Conservation (phyloP, 2,329 filamentous ascomycete genomes). For the Immersiporthe knoxdaviesiana region DNA sequence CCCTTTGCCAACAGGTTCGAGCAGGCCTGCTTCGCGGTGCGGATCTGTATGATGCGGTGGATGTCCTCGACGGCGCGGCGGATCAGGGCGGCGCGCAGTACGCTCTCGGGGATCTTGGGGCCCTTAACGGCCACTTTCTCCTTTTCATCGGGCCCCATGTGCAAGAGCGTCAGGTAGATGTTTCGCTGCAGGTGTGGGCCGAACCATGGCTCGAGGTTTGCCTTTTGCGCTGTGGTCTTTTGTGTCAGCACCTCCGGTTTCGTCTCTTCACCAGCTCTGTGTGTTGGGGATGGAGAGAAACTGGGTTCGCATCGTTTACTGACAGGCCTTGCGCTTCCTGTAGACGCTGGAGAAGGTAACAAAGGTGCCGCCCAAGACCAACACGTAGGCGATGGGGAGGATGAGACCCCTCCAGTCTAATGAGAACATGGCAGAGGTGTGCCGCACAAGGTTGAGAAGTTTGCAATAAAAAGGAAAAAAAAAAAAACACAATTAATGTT, state of each 20-base stretch:
- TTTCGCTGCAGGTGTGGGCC: slow-evolving; percentile 87
- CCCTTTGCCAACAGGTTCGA: slow-evolving; percentile 82
- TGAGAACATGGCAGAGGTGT: slow-evolving; percentile 49
- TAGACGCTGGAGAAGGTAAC: slow-evolving; percentile 93
- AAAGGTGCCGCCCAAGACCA: slow-evolving; percentile 83
- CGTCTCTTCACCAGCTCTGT: too few species aligned
- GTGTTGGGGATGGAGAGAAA: too few species aligned
- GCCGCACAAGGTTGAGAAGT: not conserved
- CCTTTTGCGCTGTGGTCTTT: slow-evolving; percentile 66
- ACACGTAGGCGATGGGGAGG: slow-evolving; percentile 87
- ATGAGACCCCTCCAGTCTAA: slow-evolving; percentile 82
- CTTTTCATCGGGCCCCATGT: slow-evolving; percentile 68
- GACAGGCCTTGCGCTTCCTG: slow-evolving; percentile 85
- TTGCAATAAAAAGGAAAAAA: not conserved
- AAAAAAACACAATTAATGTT: not conserved
- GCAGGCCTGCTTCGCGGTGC: slow-evolving; percentile 85
- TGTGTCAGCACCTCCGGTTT: slow-evolving; percentile 6
- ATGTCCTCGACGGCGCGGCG: slow-evolving; percentile 92
- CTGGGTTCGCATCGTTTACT: slow-evolving; percentile 38
- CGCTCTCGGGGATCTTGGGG: slow-evolving; percentile 74
- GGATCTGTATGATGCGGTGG: slow-evolving; percentile 84
- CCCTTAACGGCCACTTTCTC: slow-evolving; percentile 57
- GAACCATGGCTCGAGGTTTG: slow-evolving; percentile 93
- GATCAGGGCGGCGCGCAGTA: slow-evolving; percentile 86
- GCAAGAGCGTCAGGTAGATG: slow-evolving; percentile 89